These are phyloP conservation scores for Solanum clarkiae DNA, from an alignment of 257 asterid genomes.

Conservation along the genomic window DNA sequence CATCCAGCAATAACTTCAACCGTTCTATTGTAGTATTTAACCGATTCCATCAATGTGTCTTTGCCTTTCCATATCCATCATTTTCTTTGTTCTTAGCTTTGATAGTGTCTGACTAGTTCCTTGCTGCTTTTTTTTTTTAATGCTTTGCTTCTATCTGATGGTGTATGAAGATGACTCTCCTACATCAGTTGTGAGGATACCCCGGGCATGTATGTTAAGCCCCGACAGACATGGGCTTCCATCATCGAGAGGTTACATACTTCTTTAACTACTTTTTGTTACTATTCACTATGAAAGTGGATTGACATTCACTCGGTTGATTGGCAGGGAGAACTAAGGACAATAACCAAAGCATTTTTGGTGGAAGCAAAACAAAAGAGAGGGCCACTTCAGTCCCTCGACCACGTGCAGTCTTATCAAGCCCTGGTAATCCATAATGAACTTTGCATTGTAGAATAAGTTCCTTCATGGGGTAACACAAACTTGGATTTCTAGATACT, in stretches of 20 bases:
- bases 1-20: neutral
- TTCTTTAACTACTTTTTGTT: neutral
- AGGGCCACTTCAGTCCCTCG: constrained; percentile 60
- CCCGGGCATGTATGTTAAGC: constrained; percentile 27
- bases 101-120: neutral
- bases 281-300: neutral
- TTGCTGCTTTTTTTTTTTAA: neutral
- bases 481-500: neutral
- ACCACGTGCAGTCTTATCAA: constrained; percentile 95
- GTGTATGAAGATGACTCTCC: constrained; percentile 49
- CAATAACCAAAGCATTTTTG: constrained; percentile 18
- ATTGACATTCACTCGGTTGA: neutral
- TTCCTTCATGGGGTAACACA: neutral
- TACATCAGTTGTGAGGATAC: constrained; percentile 57
- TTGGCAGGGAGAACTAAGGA: constrained; percentile 18
- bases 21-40: neutral
- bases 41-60: neutral
- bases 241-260: constrained; percentile 31
- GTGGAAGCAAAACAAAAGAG: constrained; percentile 24
- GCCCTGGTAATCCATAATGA: constrained; percentile 50
- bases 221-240: constrained; percentile 35
- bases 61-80: neutral
- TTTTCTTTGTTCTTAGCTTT: neutral
- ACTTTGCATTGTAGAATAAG: neutral
- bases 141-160: neutral